Conservation (phyloP, 805 yeast genomes). For the Yarrowia sp. region DNA sequence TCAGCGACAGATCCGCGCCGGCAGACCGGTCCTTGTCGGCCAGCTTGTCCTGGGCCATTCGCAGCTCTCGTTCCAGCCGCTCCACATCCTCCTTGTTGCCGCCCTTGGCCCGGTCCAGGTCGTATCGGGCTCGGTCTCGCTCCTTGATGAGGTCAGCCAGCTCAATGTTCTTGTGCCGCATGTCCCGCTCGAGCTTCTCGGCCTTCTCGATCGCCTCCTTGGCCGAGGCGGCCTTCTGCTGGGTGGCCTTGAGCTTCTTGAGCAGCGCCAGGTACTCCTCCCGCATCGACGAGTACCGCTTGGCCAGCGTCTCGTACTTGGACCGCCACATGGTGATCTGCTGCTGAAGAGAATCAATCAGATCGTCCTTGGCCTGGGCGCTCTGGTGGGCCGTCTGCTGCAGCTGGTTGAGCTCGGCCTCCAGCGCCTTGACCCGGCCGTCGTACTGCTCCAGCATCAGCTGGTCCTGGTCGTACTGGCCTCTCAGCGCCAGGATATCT, state of each 20-base stretch:
- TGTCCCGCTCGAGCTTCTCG: constrained; percentile 80
- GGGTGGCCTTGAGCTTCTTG: constrained; percentile 77
- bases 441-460: constrained; percentile 85
- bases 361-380: constrained; percentile 76
- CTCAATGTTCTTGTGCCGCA: constrained; percentile 85
- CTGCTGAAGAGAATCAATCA: constrained; percentile 69
- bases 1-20: constrained; percentile 65
- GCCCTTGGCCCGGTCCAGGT: constrained; percentile 73
- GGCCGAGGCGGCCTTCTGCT: constrained; percentile 86
- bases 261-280: constrained; percentile 86
- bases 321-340: constrained; percentile 80
- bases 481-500: constrained; percentile 73
- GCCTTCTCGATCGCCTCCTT: constrained; percentile 87
- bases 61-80: constrained; percentile 65
- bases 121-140: constrained; percentile 86
- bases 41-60: constrained; percentile 65
- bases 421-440: constrained; percentile 79
- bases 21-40: constrained; percentile 67
- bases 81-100: constrained; percentile 70
- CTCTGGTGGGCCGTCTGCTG: constrained; percentile 74
- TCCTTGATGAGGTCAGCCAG: constrained; percentile 88
- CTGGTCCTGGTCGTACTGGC: constrained; percentile 87
- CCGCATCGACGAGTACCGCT: constrained; percentile 86
- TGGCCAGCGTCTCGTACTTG: constrained; percentile 88
- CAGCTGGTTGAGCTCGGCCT: constrained; percentile 68